Base-by-base conservation (phyloP, 805 yeast genomes). In the Kuraishia floccosa region DNA sequence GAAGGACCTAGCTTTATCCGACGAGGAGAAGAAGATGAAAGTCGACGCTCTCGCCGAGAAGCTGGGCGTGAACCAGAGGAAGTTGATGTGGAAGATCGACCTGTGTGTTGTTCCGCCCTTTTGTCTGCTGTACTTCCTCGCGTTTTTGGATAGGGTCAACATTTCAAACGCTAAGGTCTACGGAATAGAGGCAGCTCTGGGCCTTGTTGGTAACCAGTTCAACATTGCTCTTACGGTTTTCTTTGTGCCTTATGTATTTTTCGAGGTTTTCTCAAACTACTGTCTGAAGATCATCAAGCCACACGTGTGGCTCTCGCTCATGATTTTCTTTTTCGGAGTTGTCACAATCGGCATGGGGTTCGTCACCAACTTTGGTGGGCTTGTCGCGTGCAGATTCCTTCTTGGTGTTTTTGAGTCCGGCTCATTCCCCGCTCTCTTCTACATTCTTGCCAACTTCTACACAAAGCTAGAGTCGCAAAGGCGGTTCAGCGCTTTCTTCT, bases 141-240 rank as follows among this genome's bases (percentile, higher is more conserved):
- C 89, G 1, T 83, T 82, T 46, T 56, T 83, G 45, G 93, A 83
- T 50, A 64, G 93, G 50, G 87, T 82, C 35, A 83, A 83, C 50
- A 79, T 83, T 38, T 73, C 87, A 19, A 82, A 83, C 52, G 93
- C 94, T 6, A 73, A 73, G 36, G 68, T 77, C 33, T 81, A 80
- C 46, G 85, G 85, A 9, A 59, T 83, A 60, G 62, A 63, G 14
- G 52, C 44, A 1, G 80, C 74, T 35, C 51, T 83, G 22, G 43
- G 61, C 13, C 57, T 83, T 25, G 49, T 52, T 2, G 78, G 78
- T 6, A 62, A 64, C 40, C 76, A 79, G 43, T 79, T 64, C 57
- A 73, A 76, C 46, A 64, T 62, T 21, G 77, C 80, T 3, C 61
- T 80, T 39, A 74, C 83, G 5, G 67, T 79, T 7, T 79, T 80